Evolutionary conservation across 768 basidiomycete genomes (phyloP).

Genomic region (Termitomyces sp.): DNA sequence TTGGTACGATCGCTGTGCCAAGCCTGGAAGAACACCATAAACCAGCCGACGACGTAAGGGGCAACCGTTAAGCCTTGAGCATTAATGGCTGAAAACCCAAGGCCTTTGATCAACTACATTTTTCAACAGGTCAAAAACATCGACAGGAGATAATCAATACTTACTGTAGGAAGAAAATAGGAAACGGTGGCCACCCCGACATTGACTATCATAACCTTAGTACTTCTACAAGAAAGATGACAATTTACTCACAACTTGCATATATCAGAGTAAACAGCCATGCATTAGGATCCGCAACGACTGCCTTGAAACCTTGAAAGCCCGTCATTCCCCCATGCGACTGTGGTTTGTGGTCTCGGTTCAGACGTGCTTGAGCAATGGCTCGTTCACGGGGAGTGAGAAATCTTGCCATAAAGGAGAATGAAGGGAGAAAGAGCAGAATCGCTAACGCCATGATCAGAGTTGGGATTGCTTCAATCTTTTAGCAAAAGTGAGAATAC

Average conservation of each 20-base stretch:
- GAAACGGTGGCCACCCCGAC: slow-evolving; percentile 54
- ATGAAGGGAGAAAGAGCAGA: slow-evolving; percentile 49
- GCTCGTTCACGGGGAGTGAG: slow-evolving; percentile 48
- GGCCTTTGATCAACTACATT: slow-evolving; percentile 44
- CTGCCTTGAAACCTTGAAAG: slow-evolving; percentile 52
- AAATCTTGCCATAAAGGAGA: slow-evolving; percentile 52
- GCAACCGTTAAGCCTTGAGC: slow-evolving; percentile 59
- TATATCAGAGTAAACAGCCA: slow-evolving; percentile 52
- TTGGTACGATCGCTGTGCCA: slow-evolving; percentile 51
- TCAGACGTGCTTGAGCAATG: slow-evolving; percentile 54
- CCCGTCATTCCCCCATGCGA: slow-evolving; percentile 58
- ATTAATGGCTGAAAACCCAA: slow-evolving; percentile 53
- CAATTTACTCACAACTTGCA: slow-evolving; percentile 41
- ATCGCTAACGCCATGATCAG: slow-evolving; percentile 47
- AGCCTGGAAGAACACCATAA: slow-evolving; percentile 50
- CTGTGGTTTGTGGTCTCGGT: slow-evolving; percentile 51
- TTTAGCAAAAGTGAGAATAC: neutral
- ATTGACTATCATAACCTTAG: slow-evolving; percentile 35
- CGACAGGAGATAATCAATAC: slow-evolving; percentile 4
- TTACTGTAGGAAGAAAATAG: slow-evolving; percentile 52
- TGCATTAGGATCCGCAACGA: slow-evolving; percentile 45
- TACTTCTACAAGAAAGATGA: neutral
- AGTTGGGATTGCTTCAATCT: slow-evolving; percentile 58
- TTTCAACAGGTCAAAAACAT: neutral
- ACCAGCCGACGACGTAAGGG: slow-evolving; percentile 54